These are phyloP conservation scores for Cyclocybe cylindracea DNA, from an alignment of 768 basidiomycete species.

Conservation along the genomic window DNA sequence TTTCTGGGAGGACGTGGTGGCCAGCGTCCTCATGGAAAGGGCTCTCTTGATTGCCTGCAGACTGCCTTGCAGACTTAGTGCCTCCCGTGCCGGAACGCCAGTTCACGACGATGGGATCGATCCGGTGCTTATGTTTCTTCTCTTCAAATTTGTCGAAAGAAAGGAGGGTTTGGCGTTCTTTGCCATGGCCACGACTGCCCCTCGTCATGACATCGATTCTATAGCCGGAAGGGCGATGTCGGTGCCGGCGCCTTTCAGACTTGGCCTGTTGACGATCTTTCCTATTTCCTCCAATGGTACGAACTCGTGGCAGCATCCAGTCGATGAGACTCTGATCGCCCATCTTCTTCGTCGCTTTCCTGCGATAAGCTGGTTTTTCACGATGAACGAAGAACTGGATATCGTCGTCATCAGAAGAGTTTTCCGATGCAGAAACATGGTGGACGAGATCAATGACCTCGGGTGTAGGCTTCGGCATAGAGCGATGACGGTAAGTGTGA, in stretches of 20 bases:
- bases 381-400: conserved; percentile 1
- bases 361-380: too few species aligned
- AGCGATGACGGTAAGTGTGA: conserved; percentile 3
- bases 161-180: conserved; percentile 39
- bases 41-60: conserved; percentile 10
- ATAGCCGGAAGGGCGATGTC: conserved; percentile 13
- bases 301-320: conserved; percentile 61
- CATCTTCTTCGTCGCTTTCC: not conserved
- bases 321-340: conserved; percentile 58
- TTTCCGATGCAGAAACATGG: not conserved
- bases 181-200: conserved; percentile 34
- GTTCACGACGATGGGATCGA: too few species aligned
- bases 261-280: not conserved
- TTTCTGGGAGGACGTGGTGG: too few species aligned
- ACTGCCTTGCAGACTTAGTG: not conserved
- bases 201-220: conserved; percentile 39
- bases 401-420: not conserved
- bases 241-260: not conserved
- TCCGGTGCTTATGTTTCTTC: conserved; percentile 2
- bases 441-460: conserved; percentile 1
- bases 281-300: conserved; percentile 19
- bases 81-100: too few species aligned
- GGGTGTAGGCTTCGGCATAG: not conserved
- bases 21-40: too few species aligned
- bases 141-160: conserved; percentile 26